Conservation (phyloP, 805 yeast species). For the Metschnikowia similis region DNA sequence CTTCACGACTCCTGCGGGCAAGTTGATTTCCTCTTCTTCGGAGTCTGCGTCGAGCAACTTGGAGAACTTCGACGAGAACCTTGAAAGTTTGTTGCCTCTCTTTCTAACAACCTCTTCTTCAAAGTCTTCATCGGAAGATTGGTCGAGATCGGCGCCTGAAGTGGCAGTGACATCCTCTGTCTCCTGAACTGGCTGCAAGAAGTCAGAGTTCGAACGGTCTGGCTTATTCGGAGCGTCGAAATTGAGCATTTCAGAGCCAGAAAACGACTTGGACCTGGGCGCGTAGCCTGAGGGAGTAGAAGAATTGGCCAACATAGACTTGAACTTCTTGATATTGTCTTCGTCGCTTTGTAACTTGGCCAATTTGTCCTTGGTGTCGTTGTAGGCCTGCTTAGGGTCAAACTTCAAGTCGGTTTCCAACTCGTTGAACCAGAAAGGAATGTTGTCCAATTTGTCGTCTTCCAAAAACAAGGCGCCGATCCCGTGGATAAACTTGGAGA, state of each 20-base stretch:
- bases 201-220: not conserved
- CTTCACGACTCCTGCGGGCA: conserved; percentile 86
- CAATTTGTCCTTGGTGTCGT: conserved; percentile 55
- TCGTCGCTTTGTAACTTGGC: conserved; percentile 46
- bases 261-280: conserved; percentile 38
- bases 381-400: conserved; percentile 75
- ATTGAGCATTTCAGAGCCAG: conserved; percentile 27
- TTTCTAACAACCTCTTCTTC: conserved; percentile 15
- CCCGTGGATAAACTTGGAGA: conserved; percentile 91
- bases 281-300: conserved; percentile 23
- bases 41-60: conserved; percentile 64
- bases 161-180: conserved; percentile 12
- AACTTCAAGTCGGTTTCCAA: conserved; percentile 56
- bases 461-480: conserved; percentile 83
- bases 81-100: conserved; percentile 19
- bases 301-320: conserved; percentile 33
- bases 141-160: conserved; percentile 19
- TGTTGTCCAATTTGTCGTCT: conserved; percentile 81
- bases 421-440: conserved; percentile 95
- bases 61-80: conserved; percentile 25
- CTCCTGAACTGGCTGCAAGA: conserved; percentile 13
- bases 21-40: conserved; percentile 74
- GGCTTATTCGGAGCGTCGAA: conserved; percentile 9
- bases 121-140: conserved; percentile 34
- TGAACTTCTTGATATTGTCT: conserved; percentile 40